Conservation (phyloP, 331 rosid genomes). For the Acacia concinna region DNA sequence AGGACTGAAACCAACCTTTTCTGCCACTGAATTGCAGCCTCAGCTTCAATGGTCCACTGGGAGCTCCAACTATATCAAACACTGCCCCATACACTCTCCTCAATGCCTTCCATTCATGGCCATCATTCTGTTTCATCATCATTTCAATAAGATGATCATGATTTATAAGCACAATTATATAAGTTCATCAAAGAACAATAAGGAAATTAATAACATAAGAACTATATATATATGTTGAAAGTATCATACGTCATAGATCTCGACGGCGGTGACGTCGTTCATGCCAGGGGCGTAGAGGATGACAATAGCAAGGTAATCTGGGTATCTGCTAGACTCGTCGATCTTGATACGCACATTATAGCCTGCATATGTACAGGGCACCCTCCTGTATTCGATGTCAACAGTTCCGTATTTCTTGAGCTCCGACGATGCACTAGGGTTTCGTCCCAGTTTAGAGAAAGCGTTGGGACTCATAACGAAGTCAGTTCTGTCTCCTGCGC, state of each 20-base stretch:
- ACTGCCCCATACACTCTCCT: background rate
- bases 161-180: background rate
- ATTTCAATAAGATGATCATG: background rate
- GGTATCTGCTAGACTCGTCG: background rate
- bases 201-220: too few relatives aligned
- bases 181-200: background rate
- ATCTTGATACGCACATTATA: background rate
- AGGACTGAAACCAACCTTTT: background rate
- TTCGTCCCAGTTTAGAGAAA: background rate
- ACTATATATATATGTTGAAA: background rate
- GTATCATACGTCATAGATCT: background rate
- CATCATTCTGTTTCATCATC: background rate
- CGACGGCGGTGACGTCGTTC: background rate
- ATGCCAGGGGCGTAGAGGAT: background rate
- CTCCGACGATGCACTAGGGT: background rate
- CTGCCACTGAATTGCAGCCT: background rate
- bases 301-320: background rate
- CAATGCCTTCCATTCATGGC: background rate
- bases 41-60: background rate
- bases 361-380: background rate
- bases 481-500: background rate
- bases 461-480: background rate
- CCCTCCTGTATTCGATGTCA: background rate
- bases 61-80: background rate
- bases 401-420: background rate